phyloP scores from a whole-genome alignment of 2,329 filamentous ascomycete genomes.

The Fusarium papillatum region DNA sequence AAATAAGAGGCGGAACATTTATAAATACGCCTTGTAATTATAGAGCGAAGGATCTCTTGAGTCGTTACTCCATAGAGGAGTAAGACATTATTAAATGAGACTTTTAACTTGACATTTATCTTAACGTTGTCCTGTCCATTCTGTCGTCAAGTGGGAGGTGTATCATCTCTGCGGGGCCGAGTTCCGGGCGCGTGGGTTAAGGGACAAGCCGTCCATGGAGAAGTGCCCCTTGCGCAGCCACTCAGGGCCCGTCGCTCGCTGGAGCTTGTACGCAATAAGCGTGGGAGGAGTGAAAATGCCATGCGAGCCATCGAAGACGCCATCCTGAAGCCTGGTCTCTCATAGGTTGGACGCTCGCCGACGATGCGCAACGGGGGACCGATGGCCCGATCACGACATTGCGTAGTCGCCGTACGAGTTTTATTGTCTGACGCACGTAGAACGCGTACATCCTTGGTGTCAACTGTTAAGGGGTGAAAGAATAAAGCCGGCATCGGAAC shows the following conservation, averaged over 20 bases:
- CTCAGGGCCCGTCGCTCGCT: constrained; percentile 9
- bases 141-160: neutral
- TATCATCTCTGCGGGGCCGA: constrained; percentile 31
- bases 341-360: constrained; percentile 26
- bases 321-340: constrained; percentile 21
- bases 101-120: neutral
- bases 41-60: constrained; percentile 10
- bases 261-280: constrained; percentile 23
- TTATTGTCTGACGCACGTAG: neutral
- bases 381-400: constrained; percentile 40
- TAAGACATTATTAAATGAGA: neutral
- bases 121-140: neutral
- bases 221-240: constrained; percentile 14
- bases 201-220: neutral
- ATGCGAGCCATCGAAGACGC: constrained; percentile 39
- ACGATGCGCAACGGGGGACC: constrained; percentile 16
- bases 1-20: constrained; percentile 3
- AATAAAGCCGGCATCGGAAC: constrained; percentile 13
- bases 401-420: neutral
- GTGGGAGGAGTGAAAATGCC: constrained; percentile 14
- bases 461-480: neutral
- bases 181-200: constrained; percentile 37
- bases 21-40: constrained; percentile 22
- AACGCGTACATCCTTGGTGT: neutral
- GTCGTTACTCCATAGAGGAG: neutral